Base-by-base conservation (phyloP, 2,329 filamentous ascomycete species). In the Achaetomium macrosporum region DNA sequence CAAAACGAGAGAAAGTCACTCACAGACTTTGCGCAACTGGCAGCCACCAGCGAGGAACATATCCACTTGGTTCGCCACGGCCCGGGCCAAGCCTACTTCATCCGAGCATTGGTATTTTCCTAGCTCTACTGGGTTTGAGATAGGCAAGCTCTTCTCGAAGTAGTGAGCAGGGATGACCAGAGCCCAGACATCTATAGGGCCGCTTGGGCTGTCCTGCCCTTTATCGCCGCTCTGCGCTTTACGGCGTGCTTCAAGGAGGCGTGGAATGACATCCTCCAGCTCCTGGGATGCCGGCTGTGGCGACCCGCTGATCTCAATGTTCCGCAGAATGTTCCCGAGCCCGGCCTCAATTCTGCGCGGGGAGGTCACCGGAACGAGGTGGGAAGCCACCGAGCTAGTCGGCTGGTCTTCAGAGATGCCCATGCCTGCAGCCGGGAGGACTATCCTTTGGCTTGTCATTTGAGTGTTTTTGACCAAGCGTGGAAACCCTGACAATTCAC, bases 261-360 rank as follows among this genome's bases (percentile, higher is more conserved):
- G 68, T 5, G 81, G 78, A 2, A 92, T 83, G 5, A 78, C 74
- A 16, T 65, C 66, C 65, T 93, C 88, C 1, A 92, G 73, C 65
- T 92, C 88, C 29, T 77, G 75, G 1, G 87, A 90, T 3, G 88
- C 87, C 12, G 85, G 83, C 0, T 76, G 70, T 1, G 68, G 62
- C 31, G 70, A 65, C 5, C 72, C 74, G 19, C 73, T 64, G 16
- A 77, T 69, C 15, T 79, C 72, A 10, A 91, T 65, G 40, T 80
- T 78, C 31, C 85, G 81, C 19, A 93, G 73, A 51, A 95, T 92
- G 67, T 95, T 95, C 3, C 89, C 89, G 62, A 91, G 81, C 35
- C 83, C 82, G 36, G 80, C 77, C 1, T 76, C 70, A 35, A 93
- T 82, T 43, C 69, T 72, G 16, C 86, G 79, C 15, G 84, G 76